phyloP scores from a whole-genome alignment of 495 filamentous ascomycete genomes.

The Penicillium verhagenii region DNA sequence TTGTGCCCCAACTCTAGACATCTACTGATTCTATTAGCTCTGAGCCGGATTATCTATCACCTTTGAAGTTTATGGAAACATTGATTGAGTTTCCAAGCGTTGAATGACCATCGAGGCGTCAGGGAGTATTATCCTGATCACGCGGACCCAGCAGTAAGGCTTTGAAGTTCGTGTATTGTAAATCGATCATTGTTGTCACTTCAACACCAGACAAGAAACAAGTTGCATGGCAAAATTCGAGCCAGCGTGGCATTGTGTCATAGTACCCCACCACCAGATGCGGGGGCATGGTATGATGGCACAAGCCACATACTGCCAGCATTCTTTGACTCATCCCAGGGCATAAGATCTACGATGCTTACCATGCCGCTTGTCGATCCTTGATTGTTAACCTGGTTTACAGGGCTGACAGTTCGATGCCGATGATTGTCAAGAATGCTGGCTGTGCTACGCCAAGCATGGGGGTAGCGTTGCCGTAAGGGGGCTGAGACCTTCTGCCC shows the following conservation, averaged over 20 bases:
- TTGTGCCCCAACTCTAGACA: too few relatives aligned
- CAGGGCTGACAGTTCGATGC: background rate
- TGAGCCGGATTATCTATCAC: too few relatives aligned
- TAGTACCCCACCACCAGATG: background rate
- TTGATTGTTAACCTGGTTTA: background rate
- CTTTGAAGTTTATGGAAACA: too few relatives aligned
- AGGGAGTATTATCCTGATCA: too few relatives aligned
- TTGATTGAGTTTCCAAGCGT: too few relatives aligned
- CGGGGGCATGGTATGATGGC: background rate
- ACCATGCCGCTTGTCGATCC: background rate
- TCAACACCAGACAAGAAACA: background rate
- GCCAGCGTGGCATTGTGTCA: background rate
- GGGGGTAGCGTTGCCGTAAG: background rate
- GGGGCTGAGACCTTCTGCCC: background rate
- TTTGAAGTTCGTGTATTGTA: too few relatives aligned
- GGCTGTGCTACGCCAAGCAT: conserved; percentile 10
- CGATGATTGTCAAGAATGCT: conserved; percentile 1
- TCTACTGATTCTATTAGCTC: too few relatives aligned
- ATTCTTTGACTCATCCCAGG: background rate
- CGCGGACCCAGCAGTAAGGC: too few relatives aligned
- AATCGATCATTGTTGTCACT: background rate
- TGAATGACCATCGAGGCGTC: too few relatives aligned
- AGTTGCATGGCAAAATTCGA: too few relatives aligned
- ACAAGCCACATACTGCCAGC: too few relatives aligned
- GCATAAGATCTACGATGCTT: background rate